Conservation (phyloP, 371 early-diverging fungal species). For the Actinomucor elegans region DNA sequence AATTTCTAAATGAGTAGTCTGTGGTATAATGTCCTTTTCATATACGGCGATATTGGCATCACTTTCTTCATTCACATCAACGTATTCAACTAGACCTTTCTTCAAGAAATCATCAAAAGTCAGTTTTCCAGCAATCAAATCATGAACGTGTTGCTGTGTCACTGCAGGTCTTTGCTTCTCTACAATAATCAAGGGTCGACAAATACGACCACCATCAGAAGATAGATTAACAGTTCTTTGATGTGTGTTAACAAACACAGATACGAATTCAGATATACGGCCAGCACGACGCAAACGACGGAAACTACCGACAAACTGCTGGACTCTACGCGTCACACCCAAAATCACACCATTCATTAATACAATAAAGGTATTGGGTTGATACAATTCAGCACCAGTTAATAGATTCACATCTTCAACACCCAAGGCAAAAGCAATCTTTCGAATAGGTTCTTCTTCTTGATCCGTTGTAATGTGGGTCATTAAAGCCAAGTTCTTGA, state of each 20-base stretch:
- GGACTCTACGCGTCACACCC: constrained; percentile 83
- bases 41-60: constrained; percentile 95
- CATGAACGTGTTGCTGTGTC: constrained; percentile 71
- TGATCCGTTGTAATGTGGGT: constrained; percentile 98
- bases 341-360: constrained; percentile 92
- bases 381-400: constrained; percentile 84
- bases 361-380: constrained; percentile 74
- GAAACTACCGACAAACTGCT: constrained; percentile 80
- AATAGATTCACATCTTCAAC: constrained; percentile 87
- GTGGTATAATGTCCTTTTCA: constrained; percentile 77
- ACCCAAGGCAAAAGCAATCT: constrained; percentile 81
- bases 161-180: constrained; percentile 80
- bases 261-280: constrained; percentile 89
- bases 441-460: constrained; percentile 78
- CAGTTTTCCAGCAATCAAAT: constrained; percentile 62
- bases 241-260: constrained; percentile 86
- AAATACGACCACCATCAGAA: constrained; percentile 98
- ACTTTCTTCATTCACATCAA: constrained; percentile 99
- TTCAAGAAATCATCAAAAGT: constrained; percentile 90
- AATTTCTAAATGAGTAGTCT: constrained; percentile 98
- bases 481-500: constrained; percentile 99
- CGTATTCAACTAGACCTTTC: constrained; percentile 96
- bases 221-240: constrained; percentile 91
- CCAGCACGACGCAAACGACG: constrained; percentile 87
- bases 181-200: constrained; percentile 97